These are phyloP conservation scores for Lactuca sativa DNA, from an alignment of 129 eudicot genomes.

Conservation along the genomic window DNA sequence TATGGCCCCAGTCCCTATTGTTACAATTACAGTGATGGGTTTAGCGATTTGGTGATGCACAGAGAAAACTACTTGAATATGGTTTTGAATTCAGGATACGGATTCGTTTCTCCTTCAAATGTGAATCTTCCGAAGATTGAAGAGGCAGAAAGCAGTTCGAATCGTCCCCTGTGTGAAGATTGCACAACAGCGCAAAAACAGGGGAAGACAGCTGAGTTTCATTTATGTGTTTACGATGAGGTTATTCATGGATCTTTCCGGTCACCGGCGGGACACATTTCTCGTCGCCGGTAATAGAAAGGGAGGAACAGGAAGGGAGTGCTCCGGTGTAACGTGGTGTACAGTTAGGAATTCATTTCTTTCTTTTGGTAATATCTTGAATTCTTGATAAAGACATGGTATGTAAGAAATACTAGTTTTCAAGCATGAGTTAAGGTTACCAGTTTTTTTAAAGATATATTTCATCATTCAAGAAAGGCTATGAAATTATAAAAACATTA, in stretches of 20 bases:
- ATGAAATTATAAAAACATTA: too few species aligned
- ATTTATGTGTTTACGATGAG: constrained; percentile 49
- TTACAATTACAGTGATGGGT: constrained; percentile 26
- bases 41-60: constrained; percentile 35
- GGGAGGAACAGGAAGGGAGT: not conserved
- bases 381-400: not conserved
- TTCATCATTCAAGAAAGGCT: too few species aligned
- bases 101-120: constrained; percentile 16
- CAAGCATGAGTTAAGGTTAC: too few species aligned
- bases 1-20: constrained; percentile 20
- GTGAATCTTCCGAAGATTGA: constrained; percentile 20
- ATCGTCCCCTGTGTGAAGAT: constrained; percentile 28
- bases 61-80: constrained; percentile 38
- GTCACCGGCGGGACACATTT: constrained; percentile 55
- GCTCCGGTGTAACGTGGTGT: constrained; percentile 23
- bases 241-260: constrained; percentile 33
- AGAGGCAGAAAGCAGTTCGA: constrained; percentile 11
- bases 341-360: constrained; percentile 24
- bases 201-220: constrained; percentile 46
- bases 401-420: not conserved
- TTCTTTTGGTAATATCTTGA: constrained; percentile 14
- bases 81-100: constrained; percentile 23
- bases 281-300: constrained; percentile 26
- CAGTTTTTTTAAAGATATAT: too few species aligned
- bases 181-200: constrained; percentile 35